Evolutionary conservation across 2,329 filamentous ascomycete species (phyloP).

Genomic region (Diplodia seriata): DNA sequence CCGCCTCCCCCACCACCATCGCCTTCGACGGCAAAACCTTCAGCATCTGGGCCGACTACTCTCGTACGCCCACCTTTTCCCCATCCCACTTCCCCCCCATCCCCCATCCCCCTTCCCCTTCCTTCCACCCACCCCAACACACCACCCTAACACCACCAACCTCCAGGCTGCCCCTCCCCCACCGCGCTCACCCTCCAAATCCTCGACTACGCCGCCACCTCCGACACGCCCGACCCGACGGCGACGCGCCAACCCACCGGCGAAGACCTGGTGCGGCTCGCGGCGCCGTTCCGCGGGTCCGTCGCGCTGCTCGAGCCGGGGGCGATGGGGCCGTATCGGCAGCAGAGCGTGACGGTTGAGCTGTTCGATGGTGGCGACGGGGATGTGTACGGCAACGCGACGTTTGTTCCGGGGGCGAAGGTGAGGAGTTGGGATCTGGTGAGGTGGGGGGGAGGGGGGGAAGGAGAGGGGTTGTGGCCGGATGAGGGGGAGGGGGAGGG

Average conservation of each 20-base stretch:
- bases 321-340: constrained; percentile 5
- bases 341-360: not conserved
- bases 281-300: constrained; percentile 6
- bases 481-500: not conserved
- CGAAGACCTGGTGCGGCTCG: not conserved
- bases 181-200: constrained; percentile 2
- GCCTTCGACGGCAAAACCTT: constrained; percentile 14
- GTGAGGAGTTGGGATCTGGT: not conserved
- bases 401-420: constrained; percentile 6
- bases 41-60: constrained; percentile 13
- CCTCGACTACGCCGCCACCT: not conserved
- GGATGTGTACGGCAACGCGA: not conserved
- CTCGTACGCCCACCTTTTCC: not conserved
- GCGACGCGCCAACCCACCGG: not conserved
- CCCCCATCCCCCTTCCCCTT: too few species aligned
- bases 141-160: not conserved
- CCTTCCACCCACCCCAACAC: too few species aligned
- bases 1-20: constrained; percentile 1
- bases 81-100: too few species aligned
- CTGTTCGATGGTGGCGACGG: not conserved
- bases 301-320: not conserved
- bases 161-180: constrained; percentile 2
- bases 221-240: not conserved
- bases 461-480: not conserved
- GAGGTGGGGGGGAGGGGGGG: not conserved